phyloP scores from a whole-genome alignment of 2,329 filamentous ascomycete genomes.

The Cladobotryum protrusum region DNA sequence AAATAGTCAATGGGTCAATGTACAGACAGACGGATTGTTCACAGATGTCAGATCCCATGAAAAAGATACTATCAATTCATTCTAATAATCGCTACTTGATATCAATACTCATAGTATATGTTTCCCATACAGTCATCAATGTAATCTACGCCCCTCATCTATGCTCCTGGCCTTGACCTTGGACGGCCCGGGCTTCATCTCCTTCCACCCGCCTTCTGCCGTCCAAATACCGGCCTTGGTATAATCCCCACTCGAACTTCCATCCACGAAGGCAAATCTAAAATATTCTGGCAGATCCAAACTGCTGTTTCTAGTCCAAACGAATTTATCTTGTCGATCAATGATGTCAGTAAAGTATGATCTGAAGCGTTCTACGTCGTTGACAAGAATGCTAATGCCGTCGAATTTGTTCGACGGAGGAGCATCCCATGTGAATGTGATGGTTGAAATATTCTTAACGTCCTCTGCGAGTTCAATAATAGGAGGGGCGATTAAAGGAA shows the following conservation, averaged over 20 bases:
- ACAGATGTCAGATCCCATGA: no score
- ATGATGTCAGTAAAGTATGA: constrained; percentile 58
- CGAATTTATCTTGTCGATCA: constrained; percentile 40
- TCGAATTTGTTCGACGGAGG: constrained; percentile 51
- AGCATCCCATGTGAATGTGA: constrained; percentile 52
- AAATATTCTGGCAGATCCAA: constrained; percentile 62
- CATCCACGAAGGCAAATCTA: constrained; percentile 67
- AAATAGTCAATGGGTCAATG: no score
- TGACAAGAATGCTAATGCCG: constrained; percentile 73
- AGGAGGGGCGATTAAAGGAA: constrained; percentile 49
- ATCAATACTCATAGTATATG: not conserved
- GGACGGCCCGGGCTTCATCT: constrained; percentile 59
- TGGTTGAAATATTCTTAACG: constrained; percentile 49
- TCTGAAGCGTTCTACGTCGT: constrained; percentile 78
- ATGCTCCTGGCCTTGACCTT: constrained; percentile 29
- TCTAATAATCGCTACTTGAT: constrained; percentile 1
- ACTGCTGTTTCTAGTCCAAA: constrained; percentile 49
- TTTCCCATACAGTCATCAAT: constrained; percentile 8
- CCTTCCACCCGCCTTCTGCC: constrained; percentile 55
- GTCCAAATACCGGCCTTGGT: constrained; percentile 70
- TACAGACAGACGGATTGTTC: no score
- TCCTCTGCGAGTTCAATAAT: constrained; percentile 38
- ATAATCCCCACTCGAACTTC: constrained; percentile 60
- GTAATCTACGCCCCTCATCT: constrained; percentile 18
- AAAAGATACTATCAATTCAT: not conserved